Conservation (phyloP, 495 filamentous ascomycete species). For the Penicillium taxi region DNA sequence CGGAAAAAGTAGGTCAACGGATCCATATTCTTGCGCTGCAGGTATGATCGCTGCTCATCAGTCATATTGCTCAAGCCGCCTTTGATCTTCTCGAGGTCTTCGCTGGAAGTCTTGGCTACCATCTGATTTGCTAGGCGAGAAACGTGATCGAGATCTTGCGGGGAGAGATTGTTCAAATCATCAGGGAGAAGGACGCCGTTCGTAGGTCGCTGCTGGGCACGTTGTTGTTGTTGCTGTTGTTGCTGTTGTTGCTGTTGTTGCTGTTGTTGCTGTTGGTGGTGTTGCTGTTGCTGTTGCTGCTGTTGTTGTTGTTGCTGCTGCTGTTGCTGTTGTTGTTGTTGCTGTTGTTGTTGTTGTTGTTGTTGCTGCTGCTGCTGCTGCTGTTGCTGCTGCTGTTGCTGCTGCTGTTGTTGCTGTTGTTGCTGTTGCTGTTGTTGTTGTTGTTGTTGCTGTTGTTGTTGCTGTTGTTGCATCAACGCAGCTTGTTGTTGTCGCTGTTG, state of each 20-base stretch:
- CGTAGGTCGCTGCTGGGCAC: conserved; percentile 29
- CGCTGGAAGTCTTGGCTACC: conserved; percentile 28
- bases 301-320: conserved; percentile 25
- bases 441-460: conserved; percentile 16
- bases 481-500: conserved; percentile 27
- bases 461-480: conserved; percentile 24
- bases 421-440: conserved; percentile 32
- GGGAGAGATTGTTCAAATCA: conserved; percentile 31
- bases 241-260: conserved; percentile 32
- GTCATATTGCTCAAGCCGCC: conserved; percentile 37
- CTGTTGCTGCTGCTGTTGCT: conserved; percentile 27
- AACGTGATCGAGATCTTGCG: conserved; percentile 39
- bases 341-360: conserved; percentile 22
- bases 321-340: conserved; percentile 24
- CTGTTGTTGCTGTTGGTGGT: conserved; percentile 17
- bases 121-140: conserved; percentile 35
- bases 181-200: conserved; percentile 24
- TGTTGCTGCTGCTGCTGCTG: conserved; percentile 28
- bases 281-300: conserved; percentile 21
- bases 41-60: conserved; percentile 36
- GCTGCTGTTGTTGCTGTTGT: conserved; percentile 12
- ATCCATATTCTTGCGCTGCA: conserved; percentile 34
- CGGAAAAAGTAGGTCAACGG: conserved; percentile 45
- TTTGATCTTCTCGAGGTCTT: conserved; percentile 41
- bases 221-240: conserved; percentile 12